Base-by-base conservation (phyloP, 257 asterid species). In the Nicotiana knightiana region DNA sequence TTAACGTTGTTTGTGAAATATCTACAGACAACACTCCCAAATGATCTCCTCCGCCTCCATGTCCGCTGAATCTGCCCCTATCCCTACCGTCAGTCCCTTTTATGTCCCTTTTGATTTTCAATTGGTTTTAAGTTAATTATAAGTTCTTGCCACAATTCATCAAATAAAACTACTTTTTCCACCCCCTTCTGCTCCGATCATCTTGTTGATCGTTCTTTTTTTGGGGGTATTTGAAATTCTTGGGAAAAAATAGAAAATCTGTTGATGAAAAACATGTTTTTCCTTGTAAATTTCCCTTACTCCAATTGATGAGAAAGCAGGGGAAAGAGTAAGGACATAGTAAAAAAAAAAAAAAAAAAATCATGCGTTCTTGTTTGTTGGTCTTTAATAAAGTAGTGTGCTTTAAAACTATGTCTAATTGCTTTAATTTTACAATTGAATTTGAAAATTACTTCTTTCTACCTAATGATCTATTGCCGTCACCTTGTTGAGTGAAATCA, bases 1-100 rank as follows among this genome's bases (percentile, higher is more conserved):
- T 24, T 53, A 53, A 53, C 18, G 58, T 53, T 53, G 58, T 53
- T 53, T 46, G 5, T 71, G n/a, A 46, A 71, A 24, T 24, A 24
- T 46, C 63, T 26, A 6, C 63, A 13, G 2, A 46, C 5, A 11
- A 5, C 39, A 43, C 48, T 43, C 8, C 2, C 24, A 24, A 13
- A 73, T 73, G 63, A 73, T 73, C 79, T 73, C 79, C 79, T 48
- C 79, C 79, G 26, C 15, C 82, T 82, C 83, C 48, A 63, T 21
- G 10, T 68, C 85, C 3, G 33, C 39, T 6, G 87, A 85, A 58
- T 77, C 81, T 43, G 18, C 26, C 59, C 4, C 28, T 57, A 54
- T n/a, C 37, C 64, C 83, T 73, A 82, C 66, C 16, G 87, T 85
- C 75, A 58, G 39, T 73, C n/a, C 43, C 21, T 26, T 48, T 71